Conservation (phyloP, 768 basidiomycete genomes). For the Kwoniella dejecticola region DNA sequence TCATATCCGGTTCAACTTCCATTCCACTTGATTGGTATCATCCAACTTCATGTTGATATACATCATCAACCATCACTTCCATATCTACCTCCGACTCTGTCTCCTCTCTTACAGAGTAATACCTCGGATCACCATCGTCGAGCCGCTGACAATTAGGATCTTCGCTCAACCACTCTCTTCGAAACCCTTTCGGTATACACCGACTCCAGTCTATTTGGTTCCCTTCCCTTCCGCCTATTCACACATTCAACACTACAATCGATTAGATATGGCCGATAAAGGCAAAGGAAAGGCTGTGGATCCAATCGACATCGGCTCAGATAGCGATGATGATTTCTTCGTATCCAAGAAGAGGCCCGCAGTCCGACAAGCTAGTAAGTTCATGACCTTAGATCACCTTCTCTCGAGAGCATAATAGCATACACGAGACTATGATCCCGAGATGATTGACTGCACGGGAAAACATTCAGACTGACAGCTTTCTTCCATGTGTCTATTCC, state of each 20-base stretch:
- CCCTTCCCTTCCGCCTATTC: not conserved
- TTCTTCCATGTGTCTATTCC: not conserved
- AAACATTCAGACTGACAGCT: not conserved
- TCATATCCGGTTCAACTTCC: too few species aligned
- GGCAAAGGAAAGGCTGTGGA: slow-evolving; percentile 30
- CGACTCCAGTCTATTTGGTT: slow-evolving; percentile 20
- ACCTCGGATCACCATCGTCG: too few species aligned
- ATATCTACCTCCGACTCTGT: too few species aligned
- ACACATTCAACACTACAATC: not conserved
- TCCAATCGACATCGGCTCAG: slow-evolving; percentile 15
- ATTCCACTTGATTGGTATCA: too few species aligned
- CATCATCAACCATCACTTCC: too few species aligned
- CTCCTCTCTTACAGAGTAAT: too few species aligned
- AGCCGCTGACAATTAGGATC: too few species aligned
- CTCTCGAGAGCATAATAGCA: too few species aligned
- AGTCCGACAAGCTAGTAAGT: slow-evolving; percentile 11
- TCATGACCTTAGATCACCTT: not conserved
- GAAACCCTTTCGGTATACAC: not conserved
- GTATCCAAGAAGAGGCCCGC: slow-evolving; percentile 8
- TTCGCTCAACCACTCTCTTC: too few species aligned
- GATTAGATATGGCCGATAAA: slow-evolving; percentile 27
- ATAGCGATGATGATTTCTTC: slow-evolving; percentile 38
- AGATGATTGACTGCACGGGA: too few species aligned
- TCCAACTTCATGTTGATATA: too few species aligned
- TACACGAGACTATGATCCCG: too few species aligned